These are phyloP conservation scores for Xylariaceae sp. DNA, from an alignment of 2,329 filamentous ascomycete genomes.

Conservation along the genomic window DNA sequence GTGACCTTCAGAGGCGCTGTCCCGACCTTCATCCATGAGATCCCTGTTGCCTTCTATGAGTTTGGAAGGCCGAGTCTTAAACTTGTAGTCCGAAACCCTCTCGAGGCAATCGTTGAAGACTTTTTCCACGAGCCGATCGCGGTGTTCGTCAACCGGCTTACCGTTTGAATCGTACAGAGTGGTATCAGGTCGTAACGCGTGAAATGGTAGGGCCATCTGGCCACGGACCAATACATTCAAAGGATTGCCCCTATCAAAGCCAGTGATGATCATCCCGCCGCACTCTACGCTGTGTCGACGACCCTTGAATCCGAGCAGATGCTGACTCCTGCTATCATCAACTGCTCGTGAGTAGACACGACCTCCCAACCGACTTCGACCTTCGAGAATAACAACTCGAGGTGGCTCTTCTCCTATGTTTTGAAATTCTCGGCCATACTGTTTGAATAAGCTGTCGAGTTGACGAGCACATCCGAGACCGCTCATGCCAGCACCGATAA, in stretches of 20 bases:
- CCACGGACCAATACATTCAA: constrained; percentile 86
- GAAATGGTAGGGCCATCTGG: constrained; percentile 83
- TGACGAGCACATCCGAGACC: constrained; percentile 90
- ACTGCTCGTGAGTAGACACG: constrained; percentile 82
- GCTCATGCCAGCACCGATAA: constrained; percentile 92
- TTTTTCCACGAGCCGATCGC: constrained; percentile 81
- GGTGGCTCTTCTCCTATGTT: constrained; percentile 65
- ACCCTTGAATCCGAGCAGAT: constrained; percentile 48
- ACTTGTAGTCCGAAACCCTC: constrained; percentile 84
- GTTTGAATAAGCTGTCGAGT: constrained; percentile 77
- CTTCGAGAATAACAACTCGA: constrained; percentile 78
- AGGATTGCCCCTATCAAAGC: constrained; percentile 93
- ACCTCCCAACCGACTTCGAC: constrained; percentile 80
- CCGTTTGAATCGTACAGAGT: constrained; percentile 87
- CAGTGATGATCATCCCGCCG: constrained; percentile 97
- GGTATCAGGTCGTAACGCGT: constrained; percentile 72
- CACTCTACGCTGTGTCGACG: constrained; percentile 82
- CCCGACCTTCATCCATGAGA: constrained; percentile 76
- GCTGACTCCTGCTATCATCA: constrained; percentile 52
- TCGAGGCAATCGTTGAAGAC: constrained; percentile 95
- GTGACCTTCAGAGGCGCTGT: constrained; percentile 65
- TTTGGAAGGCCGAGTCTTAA: constrained; percentile 65
- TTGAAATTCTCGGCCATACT: constrained; percentile 67
- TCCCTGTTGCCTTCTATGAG: constrained; percentile 79
- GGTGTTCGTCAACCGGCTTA: constrained; percentile 68